phyloP scores from a whole-genome alignment of 2,329 filamentous ascomycete genomes.

The Sporothrix curviconia region DNA sequence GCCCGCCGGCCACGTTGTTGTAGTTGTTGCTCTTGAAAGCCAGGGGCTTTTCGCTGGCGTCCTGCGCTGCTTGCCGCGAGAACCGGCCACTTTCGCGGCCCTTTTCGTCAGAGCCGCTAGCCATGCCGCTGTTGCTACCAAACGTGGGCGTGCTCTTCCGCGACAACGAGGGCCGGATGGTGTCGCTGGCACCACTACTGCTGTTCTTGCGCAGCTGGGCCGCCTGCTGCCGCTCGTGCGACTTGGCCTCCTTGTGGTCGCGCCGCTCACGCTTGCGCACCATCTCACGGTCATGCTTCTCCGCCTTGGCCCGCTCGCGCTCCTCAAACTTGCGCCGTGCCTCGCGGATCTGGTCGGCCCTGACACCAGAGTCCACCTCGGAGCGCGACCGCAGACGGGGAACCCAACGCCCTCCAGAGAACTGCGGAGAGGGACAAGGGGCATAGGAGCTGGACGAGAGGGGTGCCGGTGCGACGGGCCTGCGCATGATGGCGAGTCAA shows the following conservation, averaged over 20 bases:
- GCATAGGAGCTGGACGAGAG: conserved; percentile 24
- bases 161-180: conserved; percentile 14
- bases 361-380: conserved; percentile 48
- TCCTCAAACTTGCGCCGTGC: conserved; percentile 58
- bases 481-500: conserved; percentile 23
- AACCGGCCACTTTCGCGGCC: conserved; percentile 4
- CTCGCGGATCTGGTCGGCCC: conserved; percentile 52
- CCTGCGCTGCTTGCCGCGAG: conserved; percentile 13
- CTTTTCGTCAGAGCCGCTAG: conserved; percentile 14
- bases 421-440: conserved; percentile 49
- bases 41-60: conserved; percentile 33
- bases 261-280: conserved; percentile 51
- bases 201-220: conserved; percentile 33
- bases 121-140: conserved; percentile 19
- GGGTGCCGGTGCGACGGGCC: conserved; percentile 4
- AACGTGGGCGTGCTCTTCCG: conserved; percentile 23
- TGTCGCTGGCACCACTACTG: conserved; percentile 25
- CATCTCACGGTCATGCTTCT: conserved; percentile 55
- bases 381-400: conserved; percentile 53
- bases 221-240: conserved; percentile 42
- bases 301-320: conserved; percentile 54
- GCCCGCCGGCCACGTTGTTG: conserved; percentile 33
- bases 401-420: conserved; percentile 53
- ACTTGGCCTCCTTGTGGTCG: conserved; percentile 49
- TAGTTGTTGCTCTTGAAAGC: conserved; percentile 42